Percentiles rank a stretch among this genome's conserved stretches.
Evolutionary conservation across 192 early-diverging fungal species (phyloP).

Genomic region (Linnemannia zychae): DNA sequence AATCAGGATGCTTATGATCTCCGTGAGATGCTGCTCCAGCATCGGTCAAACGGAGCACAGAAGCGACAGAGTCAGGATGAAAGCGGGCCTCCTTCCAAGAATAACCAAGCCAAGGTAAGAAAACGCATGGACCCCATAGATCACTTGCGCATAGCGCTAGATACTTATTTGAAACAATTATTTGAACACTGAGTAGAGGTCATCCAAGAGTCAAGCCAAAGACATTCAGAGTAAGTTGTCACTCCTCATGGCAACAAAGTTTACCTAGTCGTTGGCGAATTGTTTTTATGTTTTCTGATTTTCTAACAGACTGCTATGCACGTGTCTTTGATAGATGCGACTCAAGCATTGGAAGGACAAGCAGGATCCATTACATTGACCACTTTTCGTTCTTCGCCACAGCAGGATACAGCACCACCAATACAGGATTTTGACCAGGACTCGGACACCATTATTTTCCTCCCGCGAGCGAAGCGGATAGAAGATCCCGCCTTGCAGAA

Average conservation of each 20-base stretch:
- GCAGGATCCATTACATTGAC: neutral
- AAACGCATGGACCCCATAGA: neutral
- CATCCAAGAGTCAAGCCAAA: neutral
- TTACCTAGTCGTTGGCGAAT: neutral
- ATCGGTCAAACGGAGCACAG: neutral
- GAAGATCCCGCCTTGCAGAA: neutral
- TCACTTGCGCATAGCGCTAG: neutral
- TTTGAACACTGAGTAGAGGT: neutral
- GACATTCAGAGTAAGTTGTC: neutral
- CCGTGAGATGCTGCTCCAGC: slow-evolving; percentile 25
- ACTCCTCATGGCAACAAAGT: neutral
- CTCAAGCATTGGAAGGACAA: neutral
- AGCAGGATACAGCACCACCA: neutral
- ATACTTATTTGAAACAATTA: neutral
- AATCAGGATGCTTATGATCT: slow-evolving; percentile 25
- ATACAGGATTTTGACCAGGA: neutral
- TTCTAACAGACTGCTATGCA: neutral
- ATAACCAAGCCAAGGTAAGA: neutral
- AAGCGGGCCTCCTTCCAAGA: neutral
- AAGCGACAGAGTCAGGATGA: neutral
- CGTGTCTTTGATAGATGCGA: neutral
- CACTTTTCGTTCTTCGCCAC: neutral
- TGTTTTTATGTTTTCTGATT: neutral
- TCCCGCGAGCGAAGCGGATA: neutral
- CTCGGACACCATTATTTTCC: neutral